Evolutionary conservation across 2,329 filamentous ascomycete species (phyloP).

Genomic region (Lachnellula willkommii): DNA sequence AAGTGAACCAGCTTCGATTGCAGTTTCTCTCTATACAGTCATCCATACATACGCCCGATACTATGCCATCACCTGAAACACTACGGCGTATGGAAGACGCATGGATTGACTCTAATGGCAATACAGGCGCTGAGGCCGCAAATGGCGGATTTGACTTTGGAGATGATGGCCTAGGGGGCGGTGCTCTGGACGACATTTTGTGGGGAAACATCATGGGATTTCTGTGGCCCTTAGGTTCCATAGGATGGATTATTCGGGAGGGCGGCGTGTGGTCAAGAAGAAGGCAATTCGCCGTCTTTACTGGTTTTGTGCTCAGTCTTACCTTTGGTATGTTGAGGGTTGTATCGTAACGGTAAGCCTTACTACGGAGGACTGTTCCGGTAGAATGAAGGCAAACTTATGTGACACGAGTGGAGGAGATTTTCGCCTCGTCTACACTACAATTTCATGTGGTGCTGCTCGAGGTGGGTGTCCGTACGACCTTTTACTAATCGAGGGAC

Average conservation of each 20-base stretch:
- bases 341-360: conserved; percentile 21
- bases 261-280: conserved; percentile 81
- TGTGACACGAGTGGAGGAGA: neutral
- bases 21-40: conserved; percentile 86
- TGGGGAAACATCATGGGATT: conserved; percentile 88
- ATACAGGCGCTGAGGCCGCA: conserved; percentile 33
- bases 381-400: neutral
- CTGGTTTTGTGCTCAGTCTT: conserved; percentile 76
- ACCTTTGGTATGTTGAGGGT: conserved; percentile 62
- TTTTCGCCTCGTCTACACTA: neutral
- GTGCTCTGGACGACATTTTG: conserved; percentile 73
- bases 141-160: conserved; percentile 34
- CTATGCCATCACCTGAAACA: conserved; percentile 73
- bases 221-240: conserved; percentile 84
- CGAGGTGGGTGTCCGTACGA: neutral
- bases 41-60: conserved; percentile 77
- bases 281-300: conserved; percentile 79
- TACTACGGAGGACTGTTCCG: neutral
- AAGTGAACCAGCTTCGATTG: conserved; percentile 77
- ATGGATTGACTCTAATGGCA: conserved; percentile 73
- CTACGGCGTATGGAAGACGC: conserved; percentile 77
- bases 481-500: neutral
- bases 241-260: conserved; percentile 80
- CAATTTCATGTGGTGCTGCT: neutral
- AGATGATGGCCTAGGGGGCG: conserved; percentile 33